Conservation (phyloP, 495 filamentous ascomycete species). For the Aspergillus funiculosus region DNA sequence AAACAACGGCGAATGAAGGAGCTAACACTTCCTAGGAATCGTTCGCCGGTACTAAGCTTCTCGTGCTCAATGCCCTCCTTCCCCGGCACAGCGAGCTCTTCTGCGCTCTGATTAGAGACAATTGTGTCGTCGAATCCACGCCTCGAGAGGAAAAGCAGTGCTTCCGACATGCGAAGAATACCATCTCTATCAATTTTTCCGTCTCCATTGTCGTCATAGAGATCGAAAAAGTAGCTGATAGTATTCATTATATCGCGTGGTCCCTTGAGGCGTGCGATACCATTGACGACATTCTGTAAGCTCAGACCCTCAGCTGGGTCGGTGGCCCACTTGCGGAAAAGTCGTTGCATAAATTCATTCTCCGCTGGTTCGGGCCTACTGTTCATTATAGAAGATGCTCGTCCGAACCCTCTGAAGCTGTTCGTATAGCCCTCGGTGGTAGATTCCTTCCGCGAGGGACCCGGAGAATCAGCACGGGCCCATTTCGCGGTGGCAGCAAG, state of each 20-base stretch:
- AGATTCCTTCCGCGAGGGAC: conserved; percentile 51
- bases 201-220: conserved; percentile 89
- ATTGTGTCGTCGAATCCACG: conserved; percentile 72
- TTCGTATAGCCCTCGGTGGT: conserved; percentile 47
- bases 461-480: conserved; percentile 78
- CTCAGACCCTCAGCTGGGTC: conserved; percentile 69
- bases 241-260: conserved; percentile 92
- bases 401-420: conserved; percentile 43
- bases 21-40: conserved; percentile 84
- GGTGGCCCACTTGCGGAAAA: conserved; percentile 84
- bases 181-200: conserved; percentile 95
- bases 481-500: conserved; percentile 81
- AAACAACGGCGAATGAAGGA: conserved; percentile 95
- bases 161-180: conserved; percentile 90
- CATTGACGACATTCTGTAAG: conserved; percentile 85
- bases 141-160: conserved; percentile 84
- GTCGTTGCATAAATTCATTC: conserved; percentile 87
- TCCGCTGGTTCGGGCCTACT: conserved; percentile 77
- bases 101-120: conserved; percentile 43
- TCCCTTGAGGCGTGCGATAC: conserved; percentile 84
- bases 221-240: conserved; percentile 94
- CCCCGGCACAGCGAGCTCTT: conserved; percentile 30
- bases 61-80: conserved; percentile 27
- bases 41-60: conserved; percentile 58
- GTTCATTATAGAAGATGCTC: conserved; percentile 64